Base-by-base conservation (phyloP, 2,329 filamentous ascomycete species). In the Neurospora crassa region DNA sequence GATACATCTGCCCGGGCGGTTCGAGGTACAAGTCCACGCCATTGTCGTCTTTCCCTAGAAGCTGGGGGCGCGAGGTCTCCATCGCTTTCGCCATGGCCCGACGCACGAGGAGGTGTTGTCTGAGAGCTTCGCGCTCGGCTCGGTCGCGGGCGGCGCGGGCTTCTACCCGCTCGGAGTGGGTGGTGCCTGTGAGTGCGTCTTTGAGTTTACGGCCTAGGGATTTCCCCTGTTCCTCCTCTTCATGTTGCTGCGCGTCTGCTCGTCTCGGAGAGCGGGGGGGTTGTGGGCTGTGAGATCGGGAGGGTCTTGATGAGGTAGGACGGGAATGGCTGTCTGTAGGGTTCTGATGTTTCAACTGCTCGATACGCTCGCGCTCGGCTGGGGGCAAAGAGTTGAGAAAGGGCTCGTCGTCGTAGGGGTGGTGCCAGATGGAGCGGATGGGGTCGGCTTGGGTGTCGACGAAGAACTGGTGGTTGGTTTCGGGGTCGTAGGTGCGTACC, bases 391-490 rank as follows among this genome's bases (percentile, higher is more conserved):
- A 83, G 40, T 76, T 76, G 37, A 90, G 79, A 76, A 85, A 89
- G 69, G 83, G 74, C 1, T 85, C 83, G 75, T 89, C 88, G 75
- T 90, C 88, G 77, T 88, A 86, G 0, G 88, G 88, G 76, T 90
- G 88, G 67, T 84, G 82, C 88, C 88, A 90, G 74, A 87, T 88
- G 71, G 84, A 85, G 67, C 86, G 83, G 0, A 87, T 87, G 0
- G 87, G 87, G 14, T 84, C 79, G 40, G 81, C 78, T 40, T 76
- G 83, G 1, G 86, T 89, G 78, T 90, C 85, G 75, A 90, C 87
- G 78, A 88, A 90, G 83, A 89, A 90, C 75, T 89, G 87, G 75
- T 90, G 88, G 20, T 84, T 77, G 14, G 81, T 82, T 69, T 84
- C 76, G 0, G 82, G 77, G 76, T 90, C 88, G 77, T 84, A 89